Conservation (phyloP, 129 eudicot genomes). For the Chrysanthemum seticuspe region DNA sequence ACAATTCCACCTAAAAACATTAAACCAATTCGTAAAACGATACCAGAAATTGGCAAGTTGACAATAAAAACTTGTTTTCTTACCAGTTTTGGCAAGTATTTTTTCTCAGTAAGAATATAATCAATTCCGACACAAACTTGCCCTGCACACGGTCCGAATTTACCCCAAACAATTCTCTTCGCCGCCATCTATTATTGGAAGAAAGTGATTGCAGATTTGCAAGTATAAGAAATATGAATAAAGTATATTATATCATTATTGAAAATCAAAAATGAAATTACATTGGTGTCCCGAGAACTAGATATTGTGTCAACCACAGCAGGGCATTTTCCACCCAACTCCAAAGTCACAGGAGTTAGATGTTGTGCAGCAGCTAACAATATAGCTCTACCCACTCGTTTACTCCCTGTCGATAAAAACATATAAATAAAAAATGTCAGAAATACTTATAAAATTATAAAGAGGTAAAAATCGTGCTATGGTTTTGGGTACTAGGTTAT, state of each 20-base stretch:
- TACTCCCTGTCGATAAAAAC: conserved; percentile 48
- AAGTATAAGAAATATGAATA: background rate
- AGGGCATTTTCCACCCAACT: conserved; percentile 90
- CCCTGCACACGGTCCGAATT: conserved; percentile 76
- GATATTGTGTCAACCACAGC: conserved; percentile 63
- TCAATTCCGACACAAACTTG: conserved; percentile 83
- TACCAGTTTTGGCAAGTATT: conserved; percentile 52
- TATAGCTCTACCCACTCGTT: conserved; percentile 53
- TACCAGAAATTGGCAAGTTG: background rate
- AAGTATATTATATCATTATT: background rate
- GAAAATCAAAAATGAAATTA: conserved; percentile 5
- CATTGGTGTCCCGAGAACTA: conserved; percentile 42
- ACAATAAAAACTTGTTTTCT: background rate
- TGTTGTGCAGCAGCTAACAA: conserved; percentile 70
- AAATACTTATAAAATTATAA: background rate
- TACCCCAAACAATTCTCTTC: conserved; percentile 66
- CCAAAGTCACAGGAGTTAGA: conserved; percentile 76
- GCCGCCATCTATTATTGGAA: conserved; percentile 40
- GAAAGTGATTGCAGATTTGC: background rate
- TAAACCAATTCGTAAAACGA: background rate
- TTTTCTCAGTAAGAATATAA: conserved; percentile 63
- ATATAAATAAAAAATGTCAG: background rate
- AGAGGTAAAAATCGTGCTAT: too few species aligned
- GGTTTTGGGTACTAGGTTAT: too few species aligned
- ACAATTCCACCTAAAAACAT: conserved; percentile 42